Conservation (phyloP, 83 land plant genomes). For the Picea mariana region DNA sequence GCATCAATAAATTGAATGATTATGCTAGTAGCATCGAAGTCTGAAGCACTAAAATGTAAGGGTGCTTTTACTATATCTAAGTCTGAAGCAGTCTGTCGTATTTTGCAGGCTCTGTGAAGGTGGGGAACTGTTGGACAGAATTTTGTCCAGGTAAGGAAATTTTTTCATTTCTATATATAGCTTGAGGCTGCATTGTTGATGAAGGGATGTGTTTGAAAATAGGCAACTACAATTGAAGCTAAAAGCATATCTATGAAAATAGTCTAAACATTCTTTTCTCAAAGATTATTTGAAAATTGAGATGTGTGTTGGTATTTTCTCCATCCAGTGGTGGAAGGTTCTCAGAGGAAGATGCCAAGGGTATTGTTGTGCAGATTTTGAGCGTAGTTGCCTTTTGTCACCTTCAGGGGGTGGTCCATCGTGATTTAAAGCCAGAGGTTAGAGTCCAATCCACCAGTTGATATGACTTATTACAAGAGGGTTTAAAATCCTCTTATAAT, state of each 20-base stretch:
- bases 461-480: not conserved
- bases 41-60: not conserved
- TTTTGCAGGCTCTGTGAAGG: conserved; percentile 87
- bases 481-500: not conserved
- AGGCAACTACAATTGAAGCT: not conserved
- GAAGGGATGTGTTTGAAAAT: not conserved
- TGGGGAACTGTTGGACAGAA: conserved; percentile 84
- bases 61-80: not conserved
- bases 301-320: not conserved
- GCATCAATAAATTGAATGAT: not conserved
- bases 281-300: not conserved
- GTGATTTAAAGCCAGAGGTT: conserved; percentile 93
- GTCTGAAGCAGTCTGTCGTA: not conserved
- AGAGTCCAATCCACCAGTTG: not conserved
- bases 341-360: conserved; percentile 81
- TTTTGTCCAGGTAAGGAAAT: conserved; percentile 61
- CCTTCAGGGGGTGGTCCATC: conserved; percentile 92
- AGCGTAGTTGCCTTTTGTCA: conserved; percentile 84
- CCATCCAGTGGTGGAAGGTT: conserved; percentile 79
- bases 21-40: not conserved
- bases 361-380: conserved; percentile 67
- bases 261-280: not conserved
- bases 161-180: not conserved
- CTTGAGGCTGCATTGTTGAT: not conserved
- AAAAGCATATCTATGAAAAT: not conserved